Base-by-base conservation (phyloP, 768 basidiomycete genomes). In the Omphalotus guepiniiformis region DNA sequence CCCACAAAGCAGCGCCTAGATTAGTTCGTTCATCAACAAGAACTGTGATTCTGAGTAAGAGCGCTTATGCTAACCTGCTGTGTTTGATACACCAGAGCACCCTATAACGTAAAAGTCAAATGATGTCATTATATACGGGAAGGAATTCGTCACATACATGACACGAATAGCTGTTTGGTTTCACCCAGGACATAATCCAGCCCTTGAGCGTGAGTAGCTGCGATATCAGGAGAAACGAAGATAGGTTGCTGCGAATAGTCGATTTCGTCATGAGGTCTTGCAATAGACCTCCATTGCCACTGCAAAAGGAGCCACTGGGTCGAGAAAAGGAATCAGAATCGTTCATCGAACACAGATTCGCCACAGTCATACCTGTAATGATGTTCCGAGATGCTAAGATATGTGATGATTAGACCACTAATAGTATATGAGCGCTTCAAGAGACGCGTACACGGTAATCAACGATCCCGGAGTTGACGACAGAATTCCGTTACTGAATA, bases 1-100 rank as follows among this genome's bases (percentile, higher is more conserved):
- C 69, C 83, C 84, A 86, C 16, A 87, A 60, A 13, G 81, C 78
- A 1, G 83, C 82, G 8, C 83, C 85, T n/a, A n/a, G n/a, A n/a
- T 76, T 78, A 56, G 85, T 82, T 58, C 80, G 82, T n/a, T n/a
- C n/a, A n/a, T n/a, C n/a, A n/a, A n/a, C n/a, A n/a, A n/a, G 35
- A 5, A 5, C 30, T 39, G 8, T 19, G 27, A 25, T 11, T 18
- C 45, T 44, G 8, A 28, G n/a, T 8, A n/a, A 29, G 6, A 23
- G 23, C 12, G 22, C 5, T 45, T 39, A 19, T 44, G 25, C n/a
- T n/a, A 28, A 45, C 42, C 85, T 13, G 29, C 42, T 12, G 43
- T 45, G 42, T 50, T 45, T 4, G 42, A 45, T 15, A 39, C 49
- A 9, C 42, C 42, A 7, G 49, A 18, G 47, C 43, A 2, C 69